phyloP scores from a whole-genome alignment of 2,329 filamentous ascomycete genomes.

The Seiridium unicorne region DNA sequence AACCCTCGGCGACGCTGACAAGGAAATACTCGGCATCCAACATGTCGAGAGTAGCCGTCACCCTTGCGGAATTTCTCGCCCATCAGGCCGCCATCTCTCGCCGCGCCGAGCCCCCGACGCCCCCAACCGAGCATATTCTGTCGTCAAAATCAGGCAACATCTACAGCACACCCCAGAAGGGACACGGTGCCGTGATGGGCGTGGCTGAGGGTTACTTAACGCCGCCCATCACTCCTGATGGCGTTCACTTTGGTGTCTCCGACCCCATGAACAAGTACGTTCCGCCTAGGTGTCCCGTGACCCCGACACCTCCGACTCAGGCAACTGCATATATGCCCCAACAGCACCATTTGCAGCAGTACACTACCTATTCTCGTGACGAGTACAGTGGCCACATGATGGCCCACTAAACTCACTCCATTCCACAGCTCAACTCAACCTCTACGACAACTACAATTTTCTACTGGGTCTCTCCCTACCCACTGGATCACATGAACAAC shows the following conservation, averaged over 20 bases:
- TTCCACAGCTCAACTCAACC: neutral
- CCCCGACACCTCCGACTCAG: slow-evolving; percentile 54
- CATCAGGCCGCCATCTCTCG: slow-evolving; percentile 57
- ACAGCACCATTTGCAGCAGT: slow-evolving; percentile 33
- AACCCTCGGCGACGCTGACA: slow-evolving; percentile 56
- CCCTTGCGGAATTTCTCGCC: slow-evolving; percentile 57
- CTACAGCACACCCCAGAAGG: slow-evolving; percentile 79
- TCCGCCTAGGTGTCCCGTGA: slow-evolving; percentile 59
- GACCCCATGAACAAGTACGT: slow-evolving; percentile 44
- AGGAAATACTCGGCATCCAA: slow-evolving; percentile 58
- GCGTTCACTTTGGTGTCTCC: slow-evolving; percentile 50
- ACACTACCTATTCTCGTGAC: slow-evolving; percentile 43
- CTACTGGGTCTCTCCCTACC: neutral
- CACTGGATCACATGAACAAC: slow-evolving; percentile 7
- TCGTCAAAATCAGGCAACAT: slow-evolving; percentile 56
- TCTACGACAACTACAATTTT: neutral
- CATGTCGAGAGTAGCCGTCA: slow-evolving; percentile 52
- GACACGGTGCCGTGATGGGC: slow-evolving; percentile 58
- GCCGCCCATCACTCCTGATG: slow-evolving; percentile 81
- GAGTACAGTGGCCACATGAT: slow-evolving; percentile 29
- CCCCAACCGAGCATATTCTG: slow-evolving; percentile 50
- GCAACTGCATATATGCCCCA: slow-evolving; percentile 30
- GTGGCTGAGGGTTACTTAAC: slow-evolving; percentile 77
- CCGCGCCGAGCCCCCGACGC: slow-evolving; percentile 55
- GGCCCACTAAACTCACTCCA: slow-evolving; percentile 4